phyloP scores from a whole-genome alignment of 208 protist genomes.

The Trypanosoma caninum region DNA sequence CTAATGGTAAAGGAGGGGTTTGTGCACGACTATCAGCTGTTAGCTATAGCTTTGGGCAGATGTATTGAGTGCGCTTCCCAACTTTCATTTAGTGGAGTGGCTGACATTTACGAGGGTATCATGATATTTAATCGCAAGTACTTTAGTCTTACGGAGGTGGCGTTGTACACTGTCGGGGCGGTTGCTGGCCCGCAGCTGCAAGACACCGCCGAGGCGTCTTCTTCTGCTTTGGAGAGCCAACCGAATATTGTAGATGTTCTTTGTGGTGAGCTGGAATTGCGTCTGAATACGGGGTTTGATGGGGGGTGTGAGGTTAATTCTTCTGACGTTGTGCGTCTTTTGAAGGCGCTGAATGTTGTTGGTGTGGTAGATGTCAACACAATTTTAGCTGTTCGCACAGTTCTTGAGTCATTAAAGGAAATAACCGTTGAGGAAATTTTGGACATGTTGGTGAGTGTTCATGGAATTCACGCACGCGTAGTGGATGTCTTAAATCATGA shows the following conservation, averaged over 20 bases:
- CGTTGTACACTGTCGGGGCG: slow-evolving; percentile 27
- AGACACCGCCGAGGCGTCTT: slow-evolving; percentile 9
- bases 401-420: slow-evolving; percentile 4
- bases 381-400: slow-evolving; percentile 9
- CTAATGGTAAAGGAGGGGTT: slow-evolving; percentile 48
- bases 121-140: slow-evolving; percentile 39
- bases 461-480: slow-evolving; percentile 30
- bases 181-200: not conserved
- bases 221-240: slow-evolving; percentile 41
- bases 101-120: slow-evolving; percentile 48
- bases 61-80: slow-evolving; percentile 58
- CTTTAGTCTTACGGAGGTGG: slow-evolving; percentile 72
- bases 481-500: slow-evolving; percentile 54
- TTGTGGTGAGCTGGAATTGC: slow-evolving; percentile 60
- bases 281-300: slow-evolving; percentile 21
- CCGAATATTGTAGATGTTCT: slow-evolving; percentile 78
- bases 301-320: slow-evolving; percentile 13
- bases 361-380: slow-evolving; percentile 19
- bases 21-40: slow-evolving; percentile 61
- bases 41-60: slow-evolving; percentile 57
- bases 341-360: slow-evolving; percentile 17
- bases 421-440: slow-evolving; percentile 4
- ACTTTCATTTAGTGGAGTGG: slow-evolving; percentile 38
- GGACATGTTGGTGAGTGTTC: slow-evolving; percentile 15
- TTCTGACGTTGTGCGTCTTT: slow-evolving; percentile 14